Base-by-base conservation (phyloP, 2,329 filamentous ascomycete genomes). In the Daldinia eschscholtzii region DNA sequence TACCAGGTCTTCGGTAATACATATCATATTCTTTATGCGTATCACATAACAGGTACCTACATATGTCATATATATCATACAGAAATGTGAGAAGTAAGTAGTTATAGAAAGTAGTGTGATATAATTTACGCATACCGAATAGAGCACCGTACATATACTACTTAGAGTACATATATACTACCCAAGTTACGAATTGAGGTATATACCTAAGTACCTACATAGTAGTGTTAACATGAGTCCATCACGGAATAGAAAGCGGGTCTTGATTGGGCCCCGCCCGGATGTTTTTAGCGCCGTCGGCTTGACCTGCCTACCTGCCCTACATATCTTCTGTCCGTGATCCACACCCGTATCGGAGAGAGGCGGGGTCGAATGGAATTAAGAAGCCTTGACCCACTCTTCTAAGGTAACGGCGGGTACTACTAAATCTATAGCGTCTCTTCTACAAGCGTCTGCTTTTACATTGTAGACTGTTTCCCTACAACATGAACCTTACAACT, bases 341-440 rank as follows among this genome's bases (percentile, higher is more conserved):
- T 58, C 39, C 41, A 48, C 56, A 33, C 12, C 56, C 56, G 56
- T 46, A 46, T 46, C 56, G 56, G 56, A 58, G 56, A 46, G 28
- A 35, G 41, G 56, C 39, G 39, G 56, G 56, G 23, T 46, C 26
- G 46, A 52, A 28, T 52, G 26, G 26, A 33, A 52, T 30, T 18
- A 18, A 44, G 26, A 26, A 33, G 26, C 20, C 20, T 52, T 4
- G 46, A 52, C 28, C 46, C 46, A 52, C 46, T 23, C 10, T 58
- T 33, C 41, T 20, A 30, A 46, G 26, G 56, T 46, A 33, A 46
- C 56, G 26, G 46, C 26, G 46, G 46, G 28, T 52, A 52, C 46
- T 52, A 52, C 46, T 52, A 52, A 52, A 52, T 30, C 26, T 52
- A 52, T 52, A 52, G 46, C 46, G 46, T 52, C 15, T 52, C 46